Evolutionary conservation across 805 yeast species (phyloP).

Genomic region (Saccharomycopsis selenospora): DNA sequence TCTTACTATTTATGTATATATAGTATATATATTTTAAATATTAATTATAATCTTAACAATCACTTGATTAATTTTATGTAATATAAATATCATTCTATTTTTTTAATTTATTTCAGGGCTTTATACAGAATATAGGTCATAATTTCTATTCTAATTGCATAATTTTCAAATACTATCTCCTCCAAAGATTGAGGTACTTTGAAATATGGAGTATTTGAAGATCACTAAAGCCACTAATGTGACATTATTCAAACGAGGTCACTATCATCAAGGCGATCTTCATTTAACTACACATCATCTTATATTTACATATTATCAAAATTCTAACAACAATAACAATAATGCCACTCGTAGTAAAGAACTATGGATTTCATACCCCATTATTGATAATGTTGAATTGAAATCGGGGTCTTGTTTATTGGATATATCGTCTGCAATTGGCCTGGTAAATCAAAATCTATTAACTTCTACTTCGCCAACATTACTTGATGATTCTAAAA

Average conservation of each 20-base stretch:
- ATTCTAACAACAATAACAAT: conserved; percentile 10
- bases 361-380: conserved; percentile 89
- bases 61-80: too few relatives aligned
- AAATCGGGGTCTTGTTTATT: conserved; percentile 45
- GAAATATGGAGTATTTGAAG: conserved; percentile 54
- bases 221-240: conserved; percentile 47
- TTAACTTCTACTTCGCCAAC: conserved; percentile 6
- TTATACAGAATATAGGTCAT: too few relatives aligned
- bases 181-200: too few relatives aligned
- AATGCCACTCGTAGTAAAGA: conserved; percentile 38
- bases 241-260: conserved; percentile 52
- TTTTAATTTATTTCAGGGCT: too few relatives aligned
- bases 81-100: too few relatives aligned
- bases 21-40: too few relatives aligned
- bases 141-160: too few relatives aligned
- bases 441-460: conserved; percentile 8
- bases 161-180: too few relatives aligned
- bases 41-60: too few relatives aligned
- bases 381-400: conserved; percentile 55
- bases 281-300: conserved; percentile 73
- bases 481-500: not conserved
- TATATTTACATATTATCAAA: conserved; percentile 42
- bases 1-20: too few relatives aligned
- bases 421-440: conserved; percentile 22
- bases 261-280: conserved; percentile 46